Evolutionary conservation across 805 yeast genomes (phyloP).

Genomic region (Sungouiella blattae): DNA sequence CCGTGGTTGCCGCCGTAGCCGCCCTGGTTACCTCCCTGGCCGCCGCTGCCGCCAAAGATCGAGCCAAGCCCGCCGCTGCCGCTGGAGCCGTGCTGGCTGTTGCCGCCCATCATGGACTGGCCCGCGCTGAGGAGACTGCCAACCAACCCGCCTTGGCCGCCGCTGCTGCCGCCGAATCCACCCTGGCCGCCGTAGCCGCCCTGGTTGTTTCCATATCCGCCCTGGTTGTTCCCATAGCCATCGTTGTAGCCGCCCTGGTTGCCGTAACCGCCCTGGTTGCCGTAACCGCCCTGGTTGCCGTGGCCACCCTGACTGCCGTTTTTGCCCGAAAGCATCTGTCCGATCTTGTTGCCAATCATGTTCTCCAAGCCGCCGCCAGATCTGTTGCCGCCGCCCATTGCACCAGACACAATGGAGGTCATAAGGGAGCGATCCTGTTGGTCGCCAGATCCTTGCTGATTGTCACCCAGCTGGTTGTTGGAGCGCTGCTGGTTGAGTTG

Average conservation of each 20-base stretch:
- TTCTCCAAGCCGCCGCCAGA: conserved; percentile 16
- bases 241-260: neutral
- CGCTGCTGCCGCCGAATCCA: conserved; percentile 1
- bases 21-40: conserved; percentile 1
- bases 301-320: conserved; percentile 1
- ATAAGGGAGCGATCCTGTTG: conserved; percentile 24
- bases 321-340: conserved; percentile 1
- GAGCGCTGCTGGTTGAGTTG: conserved; percentile 6
- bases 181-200: conserved; percentile 4
- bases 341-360: conserved; percentile 11
- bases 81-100: conserved; percentile 2
- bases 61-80: conserved; percentile 3
- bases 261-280: neutral
- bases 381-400: conserved; percentile 29
- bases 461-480: neutral
- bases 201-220: conserved; percentile 8
- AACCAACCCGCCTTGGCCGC: neutral
- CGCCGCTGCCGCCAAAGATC: conserved; percentile 2
- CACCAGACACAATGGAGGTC: conserved; percentile 24
- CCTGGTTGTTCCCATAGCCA: conserved; percentile 4
- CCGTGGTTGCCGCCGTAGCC: conserved; percentile 7
- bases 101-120: neutral
- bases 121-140: neutral
- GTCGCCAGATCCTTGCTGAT: conserved; percentile 8
- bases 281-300: conserved; percentile 3